A percentile compares a stretch with the other conserved stretches of the same genome.
These are phyloP conservation scores for Colletotrichum spinosum DNA, from an alignment of 2,329 filamentous ascomycete genomes.

Conservation along the genomic window DNA sequence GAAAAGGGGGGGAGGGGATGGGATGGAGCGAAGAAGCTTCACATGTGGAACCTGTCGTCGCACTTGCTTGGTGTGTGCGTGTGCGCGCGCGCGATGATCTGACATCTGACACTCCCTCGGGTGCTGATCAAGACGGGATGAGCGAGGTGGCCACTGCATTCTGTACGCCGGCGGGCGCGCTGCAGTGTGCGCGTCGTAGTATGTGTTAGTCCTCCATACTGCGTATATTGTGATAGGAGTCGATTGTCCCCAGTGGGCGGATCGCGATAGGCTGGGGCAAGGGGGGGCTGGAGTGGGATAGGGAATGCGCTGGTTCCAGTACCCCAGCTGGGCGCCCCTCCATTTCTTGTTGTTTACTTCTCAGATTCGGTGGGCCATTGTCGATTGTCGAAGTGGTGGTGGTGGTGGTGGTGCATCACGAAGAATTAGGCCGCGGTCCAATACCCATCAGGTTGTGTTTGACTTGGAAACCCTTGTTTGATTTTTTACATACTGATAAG, in stretches of 20 bases:
- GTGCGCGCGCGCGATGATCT: conserved; percentile 18
- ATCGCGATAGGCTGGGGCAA: neutral
- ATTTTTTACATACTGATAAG: too few relatives aligned
- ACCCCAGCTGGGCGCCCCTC: conserved; percentile 4
- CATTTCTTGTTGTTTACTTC: neutral
- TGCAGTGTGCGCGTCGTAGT: too few relatives aligned
- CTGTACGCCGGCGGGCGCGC: too few relatives aligned
- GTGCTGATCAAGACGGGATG: conserved; percentile 16
- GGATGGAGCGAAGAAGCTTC: conserved; percentile 26
- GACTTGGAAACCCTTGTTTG: too few relatives aligned
- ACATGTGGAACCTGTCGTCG: conserved; percentile 24
- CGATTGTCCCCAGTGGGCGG: conserved; percentile 5
- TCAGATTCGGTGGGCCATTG: neutral
- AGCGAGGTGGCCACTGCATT: too few relatives aligned
- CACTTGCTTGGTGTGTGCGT: too few relatives aligned
- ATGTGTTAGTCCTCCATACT: too few relatives aligned
- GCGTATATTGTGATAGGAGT: too few relatives aligned
- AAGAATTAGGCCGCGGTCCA: too few relatives aligned
- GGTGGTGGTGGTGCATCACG: too few relatives aligned
- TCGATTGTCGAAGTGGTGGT: neutral
- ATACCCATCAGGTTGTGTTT: too few relatives aligned
- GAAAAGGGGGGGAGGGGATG: neutral
- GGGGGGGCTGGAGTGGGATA: neutral
- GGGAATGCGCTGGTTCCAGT: conserved; percentile 23
- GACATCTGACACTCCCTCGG: conserved; percentile 22